phyloP scores from a whole-genome alignment of 202 grass and related monocot genomes.

The Panicum virgatum region DNA sequence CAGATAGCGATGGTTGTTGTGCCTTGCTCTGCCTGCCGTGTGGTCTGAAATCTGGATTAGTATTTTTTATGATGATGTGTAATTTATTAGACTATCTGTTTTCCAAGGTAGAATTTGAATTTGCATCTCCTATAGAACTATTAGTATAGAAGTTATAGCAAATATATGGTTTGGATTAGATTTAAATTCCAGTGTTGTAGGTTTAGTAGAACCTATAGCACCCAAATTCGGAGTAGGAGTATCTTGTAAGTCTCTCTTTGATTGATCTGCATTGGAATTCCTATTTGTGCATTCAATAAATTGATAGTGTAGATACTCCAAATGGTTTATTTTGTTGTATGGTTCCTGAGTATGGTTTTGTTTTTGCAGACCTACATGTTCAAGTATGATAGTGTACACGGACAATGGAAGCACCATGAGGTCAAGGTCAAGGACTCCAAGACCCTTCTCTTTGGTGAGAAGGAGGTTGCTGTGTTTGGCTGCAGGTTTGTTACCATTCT shows the following conservation, averaged over 20 bases:
- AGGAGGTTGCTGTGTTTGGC: constrained; percentile 70
- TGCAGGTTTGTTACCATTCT: constrained; percentile 47
- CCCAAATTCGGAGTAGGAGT: not conserved
- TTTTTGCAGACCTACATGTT: constrained; percentile 89
- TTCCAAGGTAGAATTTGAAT: too few relatives aligned
- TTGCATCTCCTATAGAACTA: too few relatives aligned
- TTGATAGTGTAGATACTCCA: not conserved
- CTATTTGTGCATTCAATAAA: not conserved
- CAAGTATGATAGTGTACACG: constrained; percentile 82
- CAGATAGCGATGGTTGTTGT: too few relatives aligned
- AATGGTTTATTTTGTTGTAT: not conserved
- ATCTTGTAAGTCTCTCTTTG: too few relatives aligned
- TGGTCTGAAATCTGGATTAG: not conserved
- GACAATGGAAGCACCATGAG: constrained; percentile 85
- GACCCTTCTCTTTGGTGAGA: constrained; percentile 79
- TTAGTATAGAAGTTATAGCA: not conserved
- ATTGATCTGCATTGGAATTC: not conserved
- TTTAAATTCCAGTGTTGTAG: not conserved
- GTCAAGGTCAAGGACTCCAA: constrained; percentile 79
- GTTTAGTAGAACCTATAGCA: too few relatives aligned
- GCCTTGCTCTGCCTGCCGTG: not conserved
- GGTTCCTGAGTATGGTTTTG: not conserved
- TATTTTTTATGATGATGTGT: not conserved
- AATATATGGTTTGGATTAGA: not conserved
- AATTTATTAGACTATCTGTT: too few relatives aligned